Base-by-base conservation (phyloP, 257 asterid species). In the Nicotiana attenuata region DNA sequence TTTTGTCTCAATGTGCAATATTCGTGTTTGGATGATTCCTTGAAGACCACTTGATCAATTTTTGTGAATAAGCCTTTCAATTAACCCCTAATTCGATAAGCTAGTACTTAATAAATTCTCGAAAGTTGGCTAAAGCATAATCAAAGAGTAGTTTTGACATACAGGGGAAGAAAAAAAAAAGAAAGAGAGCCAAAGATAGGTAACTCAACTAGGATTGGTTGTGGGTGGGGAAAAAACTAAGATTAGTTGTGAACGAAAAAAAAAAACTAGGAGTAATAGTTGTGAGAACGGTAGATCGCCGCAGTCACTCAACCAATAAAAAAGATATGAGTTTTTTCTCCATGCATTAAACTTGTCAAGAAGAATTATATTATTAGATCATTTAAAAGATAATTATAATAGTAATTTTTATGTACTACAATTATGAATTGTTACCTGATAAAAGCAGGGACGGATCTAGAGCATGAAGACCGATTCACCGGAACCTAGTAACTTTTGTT, bases 121-220 rank as follows among this genome's bases (percentile, higher is more conserved):
- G 1, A 19, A 57, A 57, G 2, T 57, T 10, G 64, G 64, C 63
- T 56, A 57, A 57, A 57, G 11, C 64, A 57, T 19, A 26, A 24
- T 76, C 14, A 31, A 29, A 24, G n/a, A 53, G 81, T 76, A 53
- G 81, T 76, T 53, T 53, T 28, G 65, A 76, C 81, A 9, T 53
- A 35, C 33, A 35, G n/a, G 31, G 10, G 24, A 56, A 31, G 41
- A 24, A 75, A n/a, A 16, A 14, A 52, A 3, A 24, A 19, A 3
- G 55, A n/a, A n/a, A 50, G 16, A 50, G 55, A 65, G 22, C 33
- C 10, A 20, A n/a, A 53, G 4, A n/a, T 16, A 15, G n/a, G 61
- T 56, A 56, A 56, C 24, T 56, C 61, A 16, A 17, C 20, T 17
- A 16, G 61, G 22, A 35, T 11, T 56, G 2, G 71, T 55, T 22